Conservation (phyloP, 2,329 filamentous ascomycete genomes). For the Sclerotinia glacialis region DNA sequence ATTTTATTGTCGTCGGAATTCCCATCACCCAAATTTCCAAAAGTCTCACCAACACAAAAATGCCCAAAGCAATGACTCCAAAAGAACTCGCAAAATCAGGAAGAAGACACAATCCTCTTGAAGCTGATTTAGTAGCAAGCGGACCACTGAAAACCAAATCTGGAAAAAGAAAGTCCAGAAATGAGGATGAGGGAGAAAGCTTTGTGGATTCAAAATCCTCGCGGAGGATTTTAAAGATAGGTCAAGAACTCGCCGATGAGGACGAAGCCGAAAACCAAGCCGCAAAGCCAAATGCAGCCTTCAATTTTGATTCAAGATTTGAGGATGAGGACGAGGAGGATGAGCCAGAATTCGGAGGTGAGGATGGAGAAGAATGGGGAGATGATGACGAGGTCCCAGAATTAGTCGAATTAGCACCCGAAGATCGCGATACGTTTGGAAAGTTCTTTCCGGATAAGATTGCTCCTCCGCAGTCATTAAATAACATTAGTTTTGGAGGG, state of each 20-base stretch:
- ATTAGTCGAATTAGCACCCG: conserved; percentile 79
- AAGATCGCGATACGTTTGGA: conserved; percentile 86
- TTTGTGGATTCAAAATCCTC: conserved; percentile 89
- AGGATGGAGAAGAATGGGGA: conserved; percentile 66
- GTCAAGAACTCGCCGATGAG: conserved; percentile 83
- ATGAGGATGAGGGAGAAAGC: conserved; percentile 59
- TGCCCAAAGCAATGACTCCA: conserved; percentile 75
- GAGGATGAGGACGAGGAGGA: conserved; percentile 53
- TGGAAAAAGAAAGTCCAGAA: conserved; percentile 62
- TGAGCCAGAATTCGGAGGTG: conserved; percentile 48
- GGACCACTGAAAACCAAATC: conserved; percentile 71
- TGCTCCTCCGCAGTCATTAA: conserved; percentile 34
- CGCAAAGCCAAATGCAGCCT: conserved; percentile 58
- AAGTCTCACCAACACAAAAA: conserved; percentile 41
- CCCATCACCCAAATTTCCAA: conserved; percentile 15
- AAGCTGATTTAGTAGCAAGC: conserved; percentile 76
- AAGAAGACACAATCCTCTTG: conserved; percentile 83
- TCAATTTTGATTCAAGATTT: conserved; percentile 77
- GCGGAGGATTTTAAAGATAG: conserved; percentile 82
- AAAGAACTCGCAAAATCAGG: conserved; percentile 54
- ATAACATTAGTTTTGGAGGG: conserved; percentile 36
- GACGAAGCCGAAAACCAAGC: conserved; percentile 54
- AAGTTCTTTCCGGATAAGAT: conserved; percentile 78
- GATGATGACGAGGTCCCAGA: conserved; percentile 73
- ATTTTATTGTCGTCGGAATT: conserved; percentile 19